Conservation (phyloP, 768 basidiomycete species). For the Infundibulicybe gibba region DNA sequence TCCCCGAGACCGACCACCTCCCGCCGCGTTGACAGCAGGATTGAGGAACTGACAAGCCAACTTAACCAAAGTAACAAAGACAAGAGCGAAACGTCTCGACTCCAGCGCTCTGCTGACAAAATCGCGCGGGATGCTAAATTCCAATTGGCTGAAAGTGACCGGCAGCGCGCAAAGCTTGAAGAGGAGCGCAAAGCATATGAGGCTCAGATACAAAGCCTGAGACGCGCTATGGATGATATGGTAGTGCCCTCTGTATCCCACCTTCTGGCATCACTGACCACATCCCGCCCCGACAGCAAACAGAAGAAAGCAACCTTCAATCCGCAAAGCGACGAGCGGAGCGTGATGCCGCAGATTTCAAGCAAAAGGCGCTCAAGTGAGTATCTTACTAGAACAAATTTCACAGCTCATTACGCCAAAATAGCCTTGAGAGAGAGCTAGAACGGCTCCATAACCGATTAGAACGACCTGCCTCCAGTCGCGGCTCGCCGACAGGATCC, state of each 20-base stretch:
- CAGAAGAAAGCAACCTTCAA: slow-evolving; percentile 61
- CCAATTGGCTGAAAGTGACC: slow-evolving; percentile 59
- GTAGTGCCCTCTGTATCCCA: slow-evolving; percentile 34
- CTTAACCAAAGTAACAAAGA: slow-evolving; percentile 50
- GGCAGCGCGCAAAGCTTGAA: slow-evolving; percentile 57
- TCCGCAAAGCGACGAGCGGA: slow-evolving; percentile 74
- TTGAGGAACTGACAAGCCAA: slow-evolving; percentile 69
- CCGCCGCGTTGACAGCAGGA: slow-evolving; percentile 61
- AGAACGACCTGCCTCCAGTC: slow-evolving; percentile 46
- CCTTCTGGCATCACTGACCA: neutral
- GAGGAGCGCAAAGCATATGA: slow-evolving; percentile 64
- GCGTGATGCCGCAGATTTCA: slow-evolving; percentile 70
- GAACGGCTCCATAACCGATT: slow-evolving; percentile 65
- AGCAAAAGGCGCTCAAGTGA: slow-evolving; percentile 44
- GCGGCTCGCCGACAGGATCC: slow-evolving; percentile 21
- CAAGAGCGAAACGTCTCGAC: slow-evolving; percentile 42
- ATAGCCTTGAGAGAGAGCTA: slow-evolving; percentile 62
- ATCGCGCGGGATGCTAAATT: slow-evolving; percentile 46
- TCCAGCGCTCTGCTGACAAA: slow-evolving; percentile 26
- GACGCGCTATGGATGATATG: slow-evolving; percentile 56
- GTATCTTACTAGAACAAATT: neutral
- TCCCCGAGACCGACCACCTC: slow-evolving; percentile 56
- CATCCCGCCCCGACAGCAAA: slow-evolving; percentile 46
- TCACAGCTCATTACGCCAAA: slow-evolving; percentile 2
- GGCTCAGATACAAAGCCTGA: slow-evolving; percentile 49